Base-by-base conservation (phyloP, 2,329 filamentous ascomycete genomes). In the Stachybotrys elegans region DNA sequence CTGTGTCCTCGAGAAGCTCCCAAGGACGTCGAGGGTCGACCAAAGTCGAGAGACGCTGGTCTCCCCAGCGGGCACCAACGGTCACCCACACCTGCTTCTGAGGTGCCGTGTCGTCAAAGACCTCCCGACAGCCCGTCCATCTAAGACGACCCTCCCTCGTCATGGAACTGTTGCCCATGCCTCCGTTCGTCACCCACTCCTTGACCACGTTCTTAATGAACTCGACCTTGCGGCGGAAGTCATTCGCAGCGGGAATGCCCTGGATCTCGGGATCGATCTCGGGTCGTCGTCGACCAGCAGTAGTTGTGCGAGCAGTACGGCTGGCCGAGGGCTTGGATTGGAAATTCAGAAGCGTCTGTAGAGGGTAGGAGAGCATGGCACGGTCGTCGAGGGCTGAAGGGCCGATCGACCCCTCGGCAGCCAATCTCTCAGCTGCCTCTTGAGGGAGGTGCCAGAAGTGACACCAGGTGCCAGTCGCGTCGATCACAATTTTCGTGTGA, bases 401-500 rank as follows among this genome's bases (percentile, higher is more conserved):
- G 39, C 81, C 78, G 41, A 89, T 79, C n/a, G 80, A 78, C 44
- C 84, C 83, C 2, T 79, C 81, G 22, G 73, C 66, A 4, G 78
- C 73, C 11, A 92, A 76, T 31, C 81, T 76, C 51, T 79, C 71
- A 3, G 85, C 81, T 1, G 86, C 86, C 46, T 85, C 79, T n/a
- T 80, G 70, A 0, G 85, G 80, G 17, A 91, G 78, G 56, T 88
- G 84, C 68, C 86, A 86, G 59, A 90, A 88, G 59, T 88, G 84
- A 53, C 86, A 84, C 73, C 82, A 85, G 2, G 76, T 80, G n/a
- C 85, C 87, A 22, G 84, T 79, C 1, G 83, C 70, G 46, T 88
- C 87, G 21, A 93, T 69, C 12, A 92, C 84, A 43, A 93, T 78
- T 66, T 93, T 93, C 47, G 88, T 92, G 62, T 93, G 88, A 54